These are phyloP conservation scores for Fusarium ramigenum DNA, from an alignment of 2,329 filamentous ascomycete species.

Conservation along the genomic window DNA sequence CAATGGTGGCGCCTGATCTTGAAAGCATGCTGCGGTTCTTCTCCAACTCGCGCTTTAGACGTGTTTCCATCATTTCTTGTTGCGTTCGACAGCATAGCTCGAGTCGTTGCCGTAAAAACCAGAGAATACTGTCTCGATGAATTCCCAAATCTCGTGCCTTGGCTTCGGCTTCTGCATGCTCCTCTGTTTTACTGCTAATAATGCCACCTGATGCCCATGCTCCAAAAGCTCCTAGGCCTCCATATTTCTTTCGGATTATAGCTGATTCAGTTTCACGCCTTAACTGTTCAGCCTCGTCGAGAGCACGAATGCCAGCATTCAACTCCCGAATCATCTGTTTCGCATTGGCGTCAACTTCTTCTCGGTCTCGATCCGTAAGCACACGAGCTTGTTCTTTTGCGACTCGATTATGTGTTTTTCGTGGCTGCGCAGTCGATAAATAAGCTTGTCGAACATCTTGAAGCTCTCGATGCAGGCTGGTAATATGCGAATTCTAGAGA, in stretches of 20 bases:
- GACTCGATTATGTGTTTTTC: conserved; percentile 61
- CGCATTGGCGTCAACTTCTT: conserved; percentile 87
- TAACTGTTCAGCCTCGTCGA: conserved; percentile 84
- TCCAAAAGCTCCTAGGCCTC: conserved; percentile 70
- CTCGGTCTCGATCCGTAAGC: conserved; percentile 83
- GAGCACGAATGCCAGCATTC: conserved; percentile 79
- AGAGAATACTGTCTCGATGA: conserved; percentile 84
- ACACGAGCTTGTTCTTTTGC: conserved; percentile 60
- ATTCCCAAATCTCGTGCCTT: conserved; percentile 71
- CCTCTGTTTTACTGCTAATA: conserved; percentile 61
- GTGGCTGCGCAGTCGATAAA: conserved; percentile 80
- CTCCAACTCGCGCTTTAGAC: conserved; percentile 85
- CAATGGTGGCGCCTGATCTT: conserved; percentile 60
- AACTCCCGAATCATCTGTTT: conserved; percentile 87
- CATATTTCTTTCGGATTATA: conserved; percentile 76
- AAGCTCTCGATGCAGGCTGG: conserved; percentile 81
- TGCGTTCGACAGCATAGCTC: conserved; percentile 82
- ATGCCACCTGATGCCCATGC: conserved; percentile 72
- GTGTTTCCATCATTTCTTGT: conserved; percentile 90
- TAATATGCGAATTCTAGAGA: conserved; percentile 82
- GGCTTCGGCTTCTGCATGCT: conserved; percentile 79
- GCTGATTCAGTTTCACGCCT: conserved; percentile 79
- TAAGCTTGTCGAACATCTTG: conserved; percentile 88
- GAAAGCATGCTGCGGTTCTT: conserved; percentile 88
- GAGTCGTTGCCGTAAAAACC: conserved; percentile 79